These are phyloP conservation scores for Nicotiana undulata DNA, from an alignment of 257 asterid genomes.

Conservation along the genomic window DNA sequence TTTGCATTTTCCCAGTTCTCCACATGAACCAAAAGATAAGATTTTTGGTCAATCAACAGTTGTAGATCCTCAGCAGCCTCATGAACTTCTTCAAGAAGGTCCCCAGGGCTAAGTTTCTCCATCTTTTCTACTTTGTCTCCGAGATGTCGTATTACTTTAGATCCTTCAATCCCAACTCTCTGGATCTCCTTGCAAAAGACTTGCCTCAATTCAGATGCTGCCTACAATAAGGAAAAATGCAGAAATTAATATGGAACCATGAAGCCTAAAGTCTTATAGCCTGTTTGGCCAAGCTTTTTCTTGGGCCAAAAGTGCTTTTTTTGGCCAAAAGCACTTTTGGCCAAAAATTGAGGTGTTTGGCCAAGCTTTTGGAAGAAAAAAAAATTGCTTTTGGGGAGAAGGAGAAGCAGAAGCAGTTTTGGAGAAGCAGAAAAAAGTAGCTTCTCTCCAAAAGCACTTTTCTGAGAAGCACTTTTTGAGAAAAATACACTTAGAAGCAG, in stretches of 20 bases:
- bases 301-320: too few relatives aligned
- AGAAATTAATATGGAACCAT: slow-evolving; percentile 22
- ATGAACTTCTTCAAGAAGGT: slow-evolving; percentile 66
- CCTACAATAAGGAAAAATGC: slow-evolving; percentile 32
- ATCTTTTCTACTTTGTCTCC: slow-evolving; percentile 87
- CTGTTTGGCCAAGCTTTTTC: too few relatives aligned
- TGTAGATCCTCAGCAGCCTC: slow-evolving; percentile 87
- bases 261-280: slow-evolving; percentile 82
- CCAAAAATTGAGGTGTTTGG: too few relatives aligned
- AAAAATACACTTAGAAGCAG: too few relatives aligned
- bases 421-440: too few relatives aligned
- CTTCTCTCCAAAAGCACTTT: too few relatives aligned
- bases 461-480: too few relatives aligned
- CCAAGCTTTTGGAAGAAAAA: too few relatives aligned
- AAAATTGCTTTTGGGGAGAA: too few relatives aligned
- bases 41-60: slow-evolving; percentile 70
- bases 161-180: slow-evolving; percentile 78
- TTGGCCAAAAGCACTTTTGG: too few relatives aligned
- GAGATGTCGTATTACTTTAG: slow-evolving; percentile 59
- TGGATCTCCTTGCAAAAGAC: slow-evolving; percentile 60
- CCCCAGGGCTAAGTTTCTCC: slow-evolving; percentile 64
- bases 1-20: slow-evolving; percentile 64
- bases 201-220: slow-evolving; percentile 66
- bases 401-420: too few relatives aligned
- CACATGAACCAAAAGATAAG: slow-evolving; percentile 72